Percentiles rank a stretch among this genome's conserved stretches.
phyloP scores from a whole-genome alignment of 306 rosid genomes.

The Rosa lucieae region DNA sequence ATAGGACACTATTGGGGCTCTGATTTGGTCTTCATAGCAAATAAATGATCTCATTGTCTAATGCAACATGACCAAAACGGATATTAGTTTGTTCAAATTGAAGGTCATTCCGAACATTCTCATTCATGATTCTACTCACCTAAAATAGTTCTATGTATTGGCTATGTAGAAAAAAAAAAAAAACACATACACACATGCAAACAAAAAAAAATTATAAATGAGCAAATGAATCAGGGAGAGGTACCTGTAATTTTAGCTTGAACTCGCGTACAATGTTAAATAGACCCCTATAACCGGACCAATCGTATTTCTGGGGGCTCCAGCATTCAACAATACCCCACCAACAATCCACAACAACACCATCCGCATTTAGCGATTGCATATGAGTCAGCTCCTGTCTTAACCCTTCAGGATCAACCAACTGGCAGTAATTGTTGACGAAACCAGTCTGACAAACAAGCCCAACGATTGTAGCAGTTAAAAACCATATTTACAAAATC shows the following conservation, averaged over 20 bases:
- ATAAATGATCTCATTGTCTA: not conserved
- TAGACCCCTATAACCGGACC: constrained; percentile 96
- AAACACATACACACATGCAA: not conserved
- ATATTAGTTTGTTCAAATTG: not conserved
- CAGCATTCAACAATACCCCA: constrained; percentile 97
- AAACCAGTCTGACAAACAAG: constrained; percentile 66
- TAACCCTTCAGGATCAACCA: constrained; percentile 81
- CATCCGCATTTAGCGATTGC: constrained; percentile 76
- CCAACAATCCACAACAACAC: constrained; percentile 91
- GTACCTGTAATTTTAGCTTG: constrained; percentile 86
- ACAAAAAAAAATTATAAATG: not conserved
- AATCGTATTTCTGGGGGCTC: constrained; percentile 79
- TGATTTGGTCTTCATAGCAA: not conserved
- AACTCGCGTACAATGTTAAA: constrained; percentile 71
- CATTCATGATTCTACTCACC: not conserved
- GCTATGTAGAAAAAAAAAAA: not conserved
- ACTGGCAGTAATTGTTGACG: constrained; percentile 78
- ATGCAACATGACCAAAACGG: not conserved
- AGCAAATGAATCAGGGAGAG: constrained; percentile 15
- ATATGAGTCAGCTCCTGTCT: constrained; percentile 74
- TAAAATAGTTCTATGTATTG: not conserved
- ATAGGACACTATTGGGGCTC: not conserved
- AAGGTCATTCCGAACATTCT: not conserved
- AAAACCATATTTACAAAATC: constrained; percentile 11
- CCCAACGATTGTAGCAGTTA: constrained; percentile 17